A percentile compares a stretch with the other conserved stretches of the same genome.
Evolutionary conservation across 306 rosid species (phyloP).

Genomic region (Bauhinia variegata): DNA sequence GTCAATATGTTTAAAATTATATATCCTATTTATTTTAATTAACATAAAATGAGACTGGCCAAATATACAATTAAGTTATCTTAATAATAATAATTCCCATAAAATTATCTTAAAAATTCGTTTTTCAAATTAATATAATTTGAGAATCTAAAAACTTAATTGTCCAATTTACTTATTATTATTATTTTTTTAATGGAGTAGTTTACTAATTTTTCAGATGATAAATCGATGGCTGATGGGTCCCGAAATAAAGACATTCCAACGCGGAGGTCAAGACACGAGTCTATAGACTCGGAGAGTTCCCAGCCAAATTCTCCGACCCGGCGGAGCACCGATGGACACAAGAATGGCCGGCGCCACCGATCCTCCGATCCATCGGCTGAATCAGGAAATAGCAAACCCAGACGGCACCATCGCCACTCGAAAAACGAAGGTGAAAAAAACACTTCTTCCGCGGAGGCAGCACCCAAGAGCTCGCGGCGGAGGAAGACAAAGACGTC

Average conservation of each 20-base stretch:
- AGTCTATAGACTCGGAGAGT: slow-evolving; percentile 29
- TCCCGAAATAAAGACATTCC: slow-evolving; percentile 32
- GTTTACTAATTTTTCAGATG: too few species aligned
- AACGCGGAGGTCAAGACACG: slow-evolving; percentile 48
- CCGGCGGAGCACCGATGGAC: slow-evolving; percentile 32
- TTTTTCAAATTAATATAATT: too few species aligned
- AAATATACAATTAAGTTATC: too few species aligned
- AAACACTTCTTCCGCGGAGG: slow-evolving; percentile 21
- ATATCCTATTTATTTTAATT: too few species aligned
- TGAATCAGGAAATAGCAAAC: slow-evolving; percentile 36
- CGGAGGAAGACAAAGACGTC: slow-evolving; percentile 66
- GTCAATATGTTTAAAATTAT: too few species aligned
- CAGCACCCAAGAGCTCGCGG: slow-evolving; percentile 44
- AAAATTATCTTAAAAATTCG: too few species aligned
- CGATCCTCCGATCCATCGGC: slow-evolving; percentile 45
- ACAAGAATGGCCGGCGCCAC: slow-evolving; percentile 52
- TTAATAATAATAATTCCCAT: too few species aligned
- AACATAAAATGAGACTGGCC: too few species aligned
- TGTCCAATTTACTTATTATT: too few species aligned
- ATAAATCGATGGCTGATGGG: neutral
- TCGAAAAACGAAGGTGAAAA: slow-evolving; percentile 38
- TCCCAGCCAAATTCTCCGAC: slow-evolving; percentile 41
- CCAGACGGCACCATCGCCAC: slow-evolving; percentile 41
- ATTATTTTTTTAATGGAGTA: too few species aligned
- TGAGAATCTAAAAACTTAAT: too few species aligned